Evolutionary conservation across 176 grass and related monocot species (phyloP), one percentile per base, ranked within the genome.

Genomic region (Microstegium vimineum): DNA sequence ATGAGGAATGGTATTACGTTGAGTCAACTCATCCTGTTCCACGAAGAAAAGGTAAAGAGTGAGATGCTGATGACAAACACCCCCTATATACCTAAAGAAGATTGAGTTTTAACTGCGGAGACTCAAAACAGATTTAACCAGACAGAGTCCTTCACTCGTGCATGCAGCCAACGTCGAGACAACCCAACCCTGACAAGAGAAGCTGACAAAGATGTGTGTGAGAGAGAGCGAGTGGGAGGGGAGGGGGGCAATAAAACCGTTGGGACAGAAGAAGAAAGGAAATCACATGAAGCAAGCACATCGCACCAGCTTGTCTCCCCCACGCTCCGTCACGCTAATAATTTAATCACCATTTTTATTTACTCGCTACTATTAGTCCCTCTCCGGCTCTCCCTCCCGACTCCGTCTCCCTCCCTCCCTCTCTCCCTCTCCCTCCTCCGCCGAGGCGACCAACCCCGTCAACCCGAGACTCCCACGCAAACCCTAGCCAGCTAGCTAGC

Each of bases 291-390:
- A 60, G 57, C 57, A 56, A 56, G 3, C 23, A 27, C 59, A 28
- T 0, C 0, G 23, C 59, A 28, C 59, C 59, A 62, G 57, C 57
- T 62, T 62, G 59, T 65, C 31, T 45, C 41, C 22, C n/a, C 22
- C 34, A 8, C 26, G 6, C 34, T 7, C 8, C 62, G 5, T 37
- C 63, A 20, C 45, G 30, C 45, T 69, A 57, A 23, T 57, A 68
- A 68, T 80, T 68, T 80, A 80, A 80, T 69, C 51, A 23, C 31
- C 73, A 70, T 83, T 88, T 79, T 88, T 79, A 57, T 78, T 72
- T 78, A 71, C 80, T 66, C 30, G 28, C 46, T 68, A 77, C 46
- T 68, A 77, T 77, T 88, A 83, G 78, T 88, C 80, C 32, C 65
- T 72, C 49, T 12, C 73, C 22, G 51, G 83, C 80, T 25, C 65